phyloP scores from a whole-genome alignment of 371 early-diverging fungal genomes.

The Circinella umbellata region DNA sequence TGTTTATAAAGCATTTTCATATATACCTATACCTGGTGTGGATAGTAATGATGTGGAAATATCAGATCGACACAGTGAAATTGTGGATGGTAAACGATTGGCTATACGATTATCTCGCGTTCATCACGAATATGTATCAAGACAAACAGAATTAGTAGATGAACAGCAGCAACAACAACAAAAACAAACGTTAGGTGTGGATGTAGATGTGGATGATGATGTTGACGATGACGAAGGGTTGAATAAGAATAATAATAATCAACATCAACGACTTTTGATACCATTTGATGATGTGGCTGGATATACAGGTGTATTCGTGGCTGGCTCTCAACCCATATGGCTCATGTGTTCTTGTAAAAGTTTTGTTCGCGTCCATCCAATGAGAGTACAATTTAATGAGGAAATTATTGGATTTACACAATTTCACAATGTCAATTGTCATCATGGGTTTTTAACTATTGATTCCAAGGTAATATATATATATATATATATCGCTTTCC shows the following conservation, averaged over 20 bases:
- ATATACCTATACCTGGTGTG: slow-evolving; percentile 38
- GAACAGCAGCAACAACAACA: slow-evolving; percentile 17
- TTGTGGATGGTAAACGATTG: slow-evolving; percentile 48
- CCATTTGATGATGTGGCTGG: slow-evolving; percentile 75
- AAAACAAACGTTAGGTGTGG: too few species aligned
- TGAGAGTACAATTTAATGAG: slow-evolving; percentile 62
- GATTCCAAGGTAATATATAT: slow-evolving; percentile 50
- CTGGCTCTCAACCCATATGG: slow-evolving; percentile 84
- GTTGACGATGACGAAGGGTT: neutral
- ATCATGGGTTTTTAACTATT: slow-evolving; percentile 80
- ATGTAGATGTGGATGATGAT: neutral
- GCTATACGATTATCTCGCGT: slow-evolving; percentile 76
- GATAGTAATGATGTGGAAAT: slow-evolving; percentile 18
- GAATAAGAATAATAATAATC: neutral
- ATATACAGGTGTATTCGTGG: slow-evolving; percentile 88
- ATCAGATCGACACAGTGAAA: slow-evolving; percentile 7
- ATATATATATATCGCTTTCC: neutral
- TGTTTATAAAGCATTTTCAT: slow-evolving; percentile 72
- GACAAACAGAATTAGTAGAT: slow-evolving; percentile 41
- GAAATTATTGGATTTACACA: slow-evolving; percentile 74
- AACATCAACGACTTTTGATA: slow-evolving; percentile 46
- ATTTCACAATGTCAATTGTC: slow-evolving; percentile 84
- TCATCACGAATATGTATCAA: slow-evolving; percentile 71
- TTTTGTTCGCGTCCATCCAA: slow-evolving; percentile 81
- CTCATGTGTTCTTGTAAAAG: slow-evolving; percentile 74